Percentiles rank a stretch among this genome's conserved stretches.
These are phyloP conservation scores for Protomyces inouyei DNA, from an alignment of 1,139 yeast species.

Conservation along the genomic window DNA sequence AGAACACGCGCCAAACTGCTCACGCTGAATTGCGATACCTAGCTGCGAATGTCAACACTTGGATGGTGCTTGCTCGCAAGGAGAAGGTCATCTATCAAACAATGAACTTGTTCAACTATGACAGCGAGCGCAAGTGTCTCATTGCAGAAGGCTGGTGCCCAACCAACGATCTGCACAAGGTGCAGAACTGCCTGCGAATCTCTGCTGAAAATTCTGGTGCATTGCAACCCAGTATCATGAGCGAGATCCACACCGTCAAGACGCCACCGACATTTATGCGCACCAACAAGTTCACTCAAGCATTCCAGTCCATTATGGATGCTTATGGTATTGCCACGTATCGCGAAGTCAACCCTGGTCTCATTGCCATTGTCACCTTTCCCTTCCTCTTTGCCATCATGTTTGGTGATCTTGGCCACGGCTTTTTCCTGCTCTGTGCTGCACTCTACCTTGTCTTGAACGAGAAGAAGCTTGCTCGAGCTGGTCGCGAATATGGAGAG, in stretches of 20 bases:
- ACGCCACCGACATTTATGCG: conserved; percentile 92
- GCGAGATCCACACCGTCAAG: conserved; percentile 71
- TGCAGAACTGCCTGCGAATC: conserved; percentile 50
- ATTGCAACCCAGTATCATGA: conserved; percentile 70
- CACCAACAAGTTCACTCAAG: conserved; percentile 85
- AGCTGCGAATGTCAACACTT: conserved; percentile 61
- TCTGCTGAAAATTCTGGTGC: conserved; percentile 56
- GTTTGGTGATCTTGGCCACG: conserved; percentile 99
- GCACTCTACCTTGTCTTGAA: conserved; percentile 65
- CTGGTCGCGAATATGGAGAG: conserved; percentile 65
- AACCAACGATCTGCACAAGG: conserved; percentile 46
- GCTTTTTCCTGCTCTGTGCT: conserved; percentile 68
- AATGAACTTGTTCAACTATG: conserved; percentile 76
- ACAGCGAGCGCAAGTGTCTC: conserved; percentile 74
- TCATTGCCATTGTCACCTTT: conserved; percentile 89
- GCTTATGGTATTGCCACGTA: conserved; percentile 93
- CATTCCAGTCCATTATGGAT: conserved; percentile 89
- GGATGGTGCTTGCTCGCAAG: conserved; percentile 62
- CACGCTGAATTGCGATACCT: conserved; percentile 71
- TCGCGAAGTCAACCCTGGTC: conserved; percentile 92
- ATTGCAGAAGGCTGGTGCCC: conserved; percentile 99
- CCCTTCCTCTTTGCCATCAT: conserved; percentile 98
- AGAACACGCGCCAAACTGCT: conserved; percentile 64
- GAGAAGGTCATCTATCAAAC: conserved; percentile 73
- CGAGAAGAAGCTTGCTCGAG: conserved; percentile 59